Percentiles rank a stretch among this genome's conserved stretches.
phyloP scores from a whole-genome alignment of 306 rosid genomes.

The Purshia tridentata region DNA sequence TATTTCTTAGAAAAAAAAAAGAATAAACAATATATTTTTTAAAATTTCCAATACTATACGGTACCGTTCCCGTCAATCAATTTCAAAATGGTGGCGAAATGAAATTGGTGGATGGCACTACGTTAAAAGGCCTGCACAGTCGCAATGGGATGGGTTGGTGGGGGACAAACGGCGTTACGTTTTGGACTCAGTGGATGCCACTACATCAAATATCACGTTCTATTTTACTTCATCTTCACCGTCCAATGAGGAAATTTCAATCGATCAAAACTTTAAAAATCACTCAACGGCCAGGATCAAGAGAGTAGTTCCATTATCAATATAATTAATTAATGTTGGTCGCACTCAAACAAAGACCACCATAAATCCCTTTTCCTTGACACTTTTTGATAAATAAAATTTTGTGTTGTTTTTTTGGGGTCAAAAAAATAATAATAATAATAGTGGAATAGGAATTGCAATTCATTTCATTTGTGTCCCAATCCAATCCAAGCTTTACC shows the following conservation, averaged over 20 bases:
- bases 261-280: too few relatives aligned
- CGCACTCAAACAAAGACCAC: too few relatives aligned
- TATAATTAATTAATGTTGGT: too few relatives aligned
- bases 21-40: too few relatives aligned
- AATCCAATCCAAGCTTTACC: constrained; percentile 7
- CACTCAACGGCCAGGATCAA: too few relatives aligned
- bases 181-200: background rate
- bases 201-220: background rate
- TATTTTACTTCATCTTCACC: too few relatives aligned
- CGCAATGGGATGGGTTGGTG: constrained; percentile 30
- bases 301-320: too few relatives aligned
- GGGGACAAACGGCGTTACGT: constrained; percentile 40
- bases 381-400: background rate
- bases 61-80: background rate
- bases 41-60: background rate
- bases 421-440: background rate
- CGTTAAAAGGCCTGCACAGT: background rate
- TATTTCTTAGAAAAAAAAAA: too few relatives aligned
- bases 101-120: constrained; percentile 4
- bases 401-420: background rate
- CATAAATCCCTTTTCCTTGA: too few relatives aligned
- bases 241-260: too few relatives aligned
- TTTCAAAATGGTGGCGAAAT: background rate
- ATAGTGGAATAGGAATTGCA: background rate
- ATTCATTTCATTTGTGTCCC: background rate